phyloP scores from a whole-genome alignment of 2,329 filamentous ascomycete species.

The Aureobasidium sp. region DNA sequence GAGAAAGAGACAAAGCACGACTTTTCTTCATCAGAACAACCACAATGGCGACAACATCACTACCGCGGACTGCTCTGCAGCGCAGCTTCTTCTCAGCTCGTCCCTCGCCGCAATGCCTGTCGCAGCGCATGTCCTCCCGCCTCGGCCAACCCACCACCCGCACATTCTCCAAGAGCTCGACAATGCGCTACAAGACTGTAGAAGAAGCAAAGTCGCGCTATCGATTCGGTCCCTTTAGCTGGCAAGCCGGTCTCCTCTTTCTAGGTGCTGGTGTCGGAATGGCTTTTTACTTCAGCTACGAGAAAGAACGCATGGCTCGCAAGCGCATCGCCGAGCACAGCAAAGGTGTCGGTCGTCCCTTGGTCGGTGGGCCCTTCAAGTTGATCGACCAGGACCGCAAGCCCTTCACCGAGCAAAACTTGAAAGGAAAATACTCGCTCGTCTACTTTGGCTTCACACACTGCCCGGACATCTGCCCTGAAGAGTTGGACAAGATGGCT shows the following conservation, averaged over 20 bases:
- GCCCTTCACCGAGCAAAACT: slow-evolving; percentile 67
- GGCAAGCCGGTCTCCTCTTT: slow-evolving; percentile 83
- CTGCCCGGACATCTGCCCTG: slow-evolving; percentile 96
- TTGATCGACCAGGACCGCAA: slow-evolving; percentile 76
- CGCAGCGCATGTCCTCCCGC: background rate
- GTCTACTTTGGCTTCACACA: slow-evolving; percentile 98
- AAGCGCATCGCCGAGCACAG: slow-evolving; percentile 83
- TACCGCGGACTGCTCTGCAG: slow-evolving; percentile 8
- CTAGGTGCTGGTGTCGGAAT: slow-evolving; percentile 68
- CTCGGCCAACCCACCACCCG: slow-evolving; percentile 14
- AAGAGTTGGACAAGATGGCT: slow-evolving; percentile 99
- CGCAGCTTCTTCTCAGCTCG: background rate
- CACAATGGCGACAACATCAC: slow-evolving; percentile 10
- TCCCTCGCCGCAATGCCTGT: slow-evolving; percentile 7
- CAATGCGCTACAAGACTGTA: slow-evolving; percentile 33
- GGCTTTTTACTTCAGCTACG: slow-evolving; percentile 84
- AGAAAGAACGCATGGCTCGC: slow-evolving; percentile 86
- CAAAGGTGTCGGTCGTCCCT: slow-evolving; percentile 87
- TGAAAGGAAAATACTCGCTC: slow-evolving; percentile 80
- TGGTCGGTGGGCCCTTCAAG: slow-evolving; percentile 83
- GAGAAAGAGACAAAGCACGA: background rate
- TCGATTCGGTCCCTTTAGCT: slow-evolving; percentile 68
- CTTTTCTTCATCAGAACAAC: background rate
- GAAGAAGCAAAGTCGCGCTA: slow-evolving; percentile 40
- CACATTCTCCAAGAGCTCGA: slow-evolving; percentile 23